These are phyloP conservation scores for Trichoderma harzianum DNA, from an alignment of 2,329 filamentous ascomycete species.

Conservation along the genomic window DNA sequence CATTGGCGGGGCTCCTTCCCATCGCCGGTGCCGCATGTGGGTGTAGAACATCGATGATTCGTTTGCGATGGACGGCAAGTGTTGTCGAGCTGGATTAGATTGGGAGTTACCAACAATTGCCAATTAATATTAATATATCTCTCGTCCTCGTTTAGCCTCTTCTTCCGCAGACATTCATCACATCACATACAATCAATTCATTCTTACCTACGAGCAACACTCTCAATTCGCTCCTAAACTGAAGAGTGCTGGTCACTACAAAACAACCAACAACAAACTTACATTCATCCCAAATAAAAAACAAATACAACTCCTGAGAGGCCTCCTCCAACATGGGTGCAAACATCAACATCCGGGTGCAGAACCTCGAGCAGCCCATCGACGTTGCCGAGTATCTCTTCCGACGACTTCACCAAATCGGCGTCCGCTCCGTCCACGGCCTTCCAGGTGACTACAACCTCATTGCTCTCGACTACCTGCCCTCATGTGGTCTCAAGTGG, in stretches of 20 bases:
- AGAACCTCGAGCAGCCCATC: conserved; percentile 46
- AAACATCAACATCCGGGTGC: conserved; percentile 38
- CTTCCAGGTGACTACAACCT: conserved; percentile 74
- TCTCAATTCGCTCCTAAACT: background rate
- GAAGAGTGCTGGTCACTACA: background rate
- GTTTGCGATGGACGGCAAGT: background rate
- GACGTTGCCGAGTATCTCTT: conserved; percentile 69
- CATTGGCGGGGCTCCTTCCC: background rate
- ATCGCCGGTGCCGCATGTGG: background rate
- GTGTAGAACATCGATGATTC: background rate
- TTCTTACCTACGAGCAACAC: background rate
- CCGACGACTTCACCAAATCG: conserved; percentile 59
- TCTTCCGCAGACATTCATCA: background rate
- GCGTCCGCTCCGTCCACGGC: conserved; percentile 63
- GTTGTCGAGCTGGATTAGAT: background rate
- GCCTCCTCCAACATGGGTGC: conserved; percentile 21
- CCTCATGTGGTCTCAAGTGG: conserved; percentile 58
- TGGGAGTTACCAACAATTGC: background rate
- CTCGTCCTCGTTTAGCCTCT: background rate
- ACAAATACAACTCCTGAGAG: background rate
- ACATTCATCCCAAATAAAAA: background rate
- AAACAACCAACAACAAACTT: background rate
- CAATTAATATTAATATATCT: background rate
- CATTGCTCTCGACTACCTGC: conserved; percentile 63
- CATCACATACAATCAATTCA: background rate